Evolutionary conservation across 495 filamentous ascomycete species (phyloP), one percentile per base, ranked within the genome.

Genomic region (Hypoxylon perforatum): DNA sequence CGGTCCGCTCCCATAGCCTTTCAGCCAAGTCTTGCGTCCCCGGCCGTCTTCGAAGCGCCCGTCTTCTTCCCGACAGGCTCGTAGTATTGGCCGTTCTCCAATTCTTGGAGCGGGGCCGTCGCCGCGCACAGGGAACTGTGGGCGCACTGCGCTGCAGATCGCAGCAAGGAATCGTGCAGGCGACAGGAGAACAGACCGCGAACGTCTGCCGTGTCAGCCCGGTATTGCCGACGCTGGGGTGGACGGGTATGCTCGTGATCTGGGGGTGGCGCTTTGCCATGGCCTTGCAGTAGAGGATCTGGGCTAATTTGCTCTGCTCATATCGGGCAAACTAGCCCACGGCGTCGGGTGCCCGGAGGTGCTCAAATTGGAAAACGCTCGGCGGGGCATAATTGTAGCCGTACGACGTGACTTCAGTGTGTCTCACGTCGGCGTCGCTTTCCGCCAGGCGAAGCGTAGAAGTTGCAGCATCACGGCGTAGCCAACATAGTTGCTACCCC

Each of bases 141-240:
- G 60, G 80, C 69, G 0, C 83, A 83, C 2, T 89, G 87, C 8
- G 78, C 61, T 12, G 83, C 67, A 51, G 69, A 78, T 72, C 70
- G 41, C 69, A 78, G 21, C 10, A 76, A n/a, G 62, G n/a, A 63
- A 46, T 2, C 73, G 69, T 7, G 71, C 36, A 3, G 70, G 23
- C 15, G 49, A 30, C 68, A 67, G 1, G 14, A 50, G 17, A 12
- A n/a, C n/a, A n/a, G n/a, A n/a, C n/a, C n/a, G n/a, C n/a, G n/a
- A n/a, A n/a, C n/a, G n/a, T n/a, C 57, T 44, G 23, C 35, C 45
- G 14, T 42, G 83, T 83, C 5, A 92, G 65, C 0, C 84, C 78
- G 11, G 88, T 92, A 3, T 69, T 51, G 23, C 92, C 85, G 0
- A 86, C 66, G 5, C 92, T 91, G 0, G 92, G 92, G 54, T 93